Percentiles rank a stretch among this genome's conserved stretches.
Conservation (phyloP, 345 rosid species). For the Rhodomyrtus tomentosa region DNA sequence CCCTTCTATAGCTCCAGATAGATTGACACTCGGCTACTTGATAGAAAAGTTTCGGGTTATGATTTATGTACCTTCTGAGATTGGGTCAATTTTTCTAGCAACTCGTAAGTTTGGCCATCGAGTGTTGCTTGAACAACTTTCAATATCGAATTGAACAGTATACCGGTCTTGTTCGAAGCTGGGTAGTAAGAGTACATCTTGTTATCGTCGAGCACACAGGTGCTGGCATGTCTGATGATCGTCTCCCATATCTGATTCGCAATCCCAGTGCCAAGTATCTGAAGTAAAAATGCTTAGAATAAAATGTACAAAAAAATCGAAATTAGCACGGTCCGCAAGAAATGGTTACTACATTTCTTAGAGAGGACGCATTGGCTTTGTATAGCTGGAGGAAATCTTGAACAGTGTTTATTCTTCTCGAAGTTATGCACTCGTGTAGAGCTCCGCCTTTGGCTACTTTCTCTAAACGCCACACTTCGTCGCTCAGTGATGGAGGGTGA, state of each 20-base stretch:
- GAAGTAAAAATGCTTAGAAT: background rate
- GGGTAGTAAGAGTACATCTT: conserved; percentile 26
- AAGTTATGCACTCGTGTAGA: conserved; percentile 12
- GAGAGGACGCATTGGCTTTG: background rate
- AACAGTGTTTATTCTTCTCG: conserved; percentile 7
- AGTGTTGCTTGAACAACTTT: conserved; percentile 29
- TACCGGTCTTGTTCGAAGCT: conserved; percentile 8
- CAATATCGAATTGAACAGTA: conserved; percentile 43
- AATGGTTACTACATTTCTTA: conserved; percentile 32
- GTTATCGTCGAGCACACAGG: conserved; percentile 41
- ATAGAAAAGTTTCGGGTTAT: background rate
- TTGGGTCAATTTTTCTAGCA: conserved; percentile 17
- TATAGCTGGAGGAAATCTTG: conserved; percentile 14
- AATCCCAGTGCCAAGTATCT: conserved; percentile 36
- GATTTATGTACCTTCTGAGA: conserved; percentile 21
- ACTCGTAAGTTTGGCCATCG: conserved; percentile 10
- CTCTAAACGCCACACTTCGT: conserved; percentile 33
- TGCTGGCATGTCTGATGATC: conserved; percentile 47
- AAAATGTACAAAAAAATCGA: background rate
- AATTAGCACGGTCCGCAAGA: background rate
- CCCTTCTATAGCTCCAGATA: background rate
- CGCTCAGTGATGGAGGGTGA: conserved; percentile 20
- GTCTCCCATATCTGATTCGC: conserved; percentile 42
- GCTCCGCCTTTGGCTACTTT: conserved; percentile 24
- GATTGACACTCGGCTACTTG: background rate